Percentiles rank a stretch among this genome's conserved stretches.
These are phyloP conservation scores for Naganishia vishniacii DNA, from an alignment of 768 basidiomycete genomes.

Conservation along the genomic window DNA sequence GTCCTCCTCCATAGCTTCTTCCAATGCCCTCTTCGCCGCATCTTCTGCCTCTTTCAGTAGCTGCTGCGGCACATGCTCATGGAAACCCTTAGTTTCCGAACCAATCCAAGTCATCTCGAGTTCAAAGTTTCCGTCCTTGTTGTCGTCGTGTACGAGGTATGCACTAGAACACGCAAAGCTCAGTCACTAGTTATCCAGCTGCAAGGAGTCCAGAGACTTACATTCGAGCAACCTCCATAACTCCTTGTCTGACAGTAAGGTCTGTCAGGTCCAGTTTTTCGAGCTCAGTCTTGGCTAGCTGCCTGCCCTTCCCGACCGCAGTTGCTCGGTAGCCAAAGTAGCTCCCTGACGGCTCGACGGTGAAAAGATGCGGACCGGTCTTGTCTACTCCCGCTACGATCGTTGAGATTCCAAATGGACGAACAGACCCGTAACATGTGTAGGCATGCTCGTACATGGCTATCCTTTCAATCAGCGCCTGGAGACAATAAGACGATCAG, in stretches of 20 bases:
- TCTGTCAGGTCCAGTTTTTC: constrained; percentile 88
- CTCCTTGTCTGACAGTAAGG: constrained; percentile 74
- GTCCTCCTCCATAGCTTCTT: constrained; percentile 54
- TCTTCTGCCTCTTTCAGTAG: constrained; percentile 76
- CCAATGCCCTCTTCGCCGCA: constrained; percentile 79
- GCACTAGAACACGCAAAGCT: constrained; percentile 59
- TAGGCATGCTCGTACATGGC: constrained; percentile 89
- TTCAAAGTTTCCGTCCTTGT: constrained; percentile 97
- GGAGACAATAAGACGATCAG: constrained; percentile 31
- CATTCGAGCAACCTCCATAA: constrained; percentile 92
- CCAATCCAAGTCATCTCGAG: constrained; percentile 97
- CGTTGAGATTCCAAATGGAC: constrained; percentile 92
- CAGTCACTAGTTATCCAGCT: constrained; percentile 19
- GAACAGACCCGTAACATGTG: constrained; percentile 94
- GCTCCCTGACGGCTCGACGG: constrained; percentile 91
- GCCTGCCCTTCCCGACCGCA: constrained; percentile 96
- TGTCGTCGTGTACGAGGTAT: constrained; percentile 93
- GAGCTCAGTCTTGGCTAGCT: constrained; percentile 93
- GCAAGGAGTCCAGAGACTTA: constrained; percentile 51
- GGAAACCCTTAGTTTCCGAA: constrained; percentile 70
- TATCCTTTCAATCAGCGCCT: constrained; percentile 69
- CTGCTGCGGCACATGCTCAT: constrained; percentile 78
- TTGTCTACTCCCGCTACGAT: constrained; percentile 86
- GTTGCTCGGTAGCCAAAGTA: constrained; percentile 90
- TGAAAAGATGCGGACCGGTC: constrained; percentile 74